Conservation (phyloP, 495 filamentous ascomycete genomes). For the Trichoderma asperelloides region DNA sequence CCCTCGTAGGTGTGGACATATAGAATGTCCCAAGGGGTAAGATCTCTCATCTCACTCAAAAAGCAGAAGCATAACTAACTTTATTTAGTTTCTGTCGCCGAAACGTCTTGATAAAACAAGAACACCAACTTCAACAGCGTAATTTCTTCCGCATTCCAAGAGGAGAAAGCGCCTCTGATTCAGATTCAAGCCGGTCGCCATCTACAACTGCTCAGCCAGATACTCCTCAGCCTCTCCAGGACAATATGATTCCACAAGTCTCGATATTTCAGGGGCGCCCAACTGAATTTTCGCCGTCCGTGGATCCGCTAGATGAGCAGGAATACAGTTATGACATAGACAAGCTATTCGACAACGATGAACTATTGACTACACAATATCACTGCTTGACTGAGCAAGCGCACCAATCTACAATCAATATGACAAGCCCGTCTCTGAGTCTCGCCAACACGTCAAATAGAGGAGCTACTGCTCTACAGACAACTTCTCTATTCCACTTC, state of each 20-base stretch:
- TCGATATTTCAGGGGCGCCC: not conserved
- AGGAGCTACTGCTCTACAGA: no score
- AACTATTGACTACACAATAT: no score
- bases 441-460: no score
- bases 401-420: no score
- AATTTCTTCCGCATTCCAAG: slow-evolving; percentile 17
- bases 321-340: slow-evolving; percentile 29
- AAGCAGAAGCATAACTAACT: not conserved
- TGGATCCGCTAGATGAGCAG: slow-evolving; percentile 20
- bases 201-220: slow-evolving; percentile 36
- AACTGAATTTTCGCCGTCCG: not conserved
- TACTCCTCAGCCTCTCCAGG: slow-evolving; percentile 30
- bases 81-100: slow-evolving; percentile 70
- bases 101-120: slow-evolving; percentile 81
- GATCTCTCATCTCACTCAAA: slow-evolving; percentile 12
- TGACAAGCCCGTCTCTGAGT: no score
- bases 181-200: slow-evolving; percentile 40
- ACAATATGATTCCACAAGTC: slow-evolving; percentile 6
- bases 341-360: slow-evolving; percentile 20
- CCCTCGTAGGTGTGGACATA: slow-evolving; percentile 72
- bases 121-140: slow-evolving; percentile 55
- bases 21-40: slow-evolving; percentile 75
- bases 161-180: slow-evolving; percentile 49
- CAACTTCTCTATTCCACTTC: no score
- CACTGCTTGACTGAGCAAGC: no score